A percentile compares a stretch with the other conserved stretches of the same genome.
These are phyloP conservation scores for Ganoderma boninense DNA, from an alignment of 1,284 basidiomycete species.

Conservation along the genomic window DNA sequence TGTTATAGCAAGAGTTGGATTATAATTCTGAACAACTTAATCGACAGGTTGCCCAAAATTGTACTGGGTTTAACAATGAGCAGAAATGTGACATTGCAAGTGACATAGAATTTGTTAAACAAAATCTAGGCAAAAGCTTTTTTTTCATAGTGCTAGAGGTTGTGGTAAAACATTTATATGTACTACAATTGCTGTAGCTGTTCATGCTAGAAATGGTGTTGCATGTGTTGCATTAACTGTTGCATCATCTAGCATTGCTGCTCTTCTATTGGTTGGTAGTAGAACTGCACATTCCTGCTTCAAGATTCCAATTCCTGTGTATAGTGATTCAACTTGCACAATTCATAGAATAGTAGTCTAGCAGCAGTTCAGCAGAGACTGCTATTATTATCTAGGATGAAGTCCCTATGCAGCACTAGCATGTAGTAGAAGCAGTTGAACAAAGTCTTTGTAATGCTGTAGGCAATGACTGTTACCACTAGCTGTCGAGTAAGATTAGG, in stretches of 20 bases:
- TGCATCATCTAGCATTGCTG: slow-evolving; percentile 53
- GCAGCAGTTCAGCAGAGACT: slow-evolving; percentile 36
- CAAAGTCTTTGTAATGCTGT: slow-evolving; percentile 43
- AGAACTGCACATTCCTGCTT: slow-evolving; percentile 53
- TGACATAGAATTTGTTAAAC: slow-evolving; percentile 44
- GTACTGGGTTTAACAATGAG: not conserved
- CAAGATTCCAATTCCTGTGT: slow-evolving; percentile 51
- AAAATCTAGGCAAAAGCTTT: slow-evolving; percentile 45
- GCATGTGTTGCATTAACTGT: slow-evolving; percentile 52
- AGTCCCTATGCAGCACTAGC: slow-evolving; percentile 45
- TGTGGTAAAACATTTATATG: slow-evolving; percentile 60
- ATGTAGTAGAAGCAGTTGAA: slow-evolving; percentile 45
- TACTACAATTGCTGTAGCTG: slow-evolving; percentile 45
- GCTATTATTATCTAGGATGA: slow-evolving; percentile 51
- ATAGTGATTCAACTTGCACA: slow-evolving; percentile 34
- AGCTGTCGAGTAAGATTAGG: too few species aligned
- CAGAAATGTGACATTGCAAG: slow-evolving; percentile 38
- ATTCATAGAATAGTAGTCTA: slow-evolving; percentile 39
- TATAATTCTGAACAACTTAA: not conserved
- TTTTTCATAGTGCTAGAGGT: slow-evolving; percentile 55
- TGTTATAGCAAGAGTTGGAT: slow-evolving; percentile 5
- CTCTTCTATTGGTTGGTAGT: slow-evolving; percentile 50
- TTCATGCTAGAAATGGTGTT: slow-evolving; percentile 41
- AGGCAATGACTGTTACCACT: too few species aligned
- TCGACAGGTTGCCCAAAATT: not conserved